phyloP scores from a whole-genome alignment of 73 alveolate species.

The Paramecium caudatum region DNA sequence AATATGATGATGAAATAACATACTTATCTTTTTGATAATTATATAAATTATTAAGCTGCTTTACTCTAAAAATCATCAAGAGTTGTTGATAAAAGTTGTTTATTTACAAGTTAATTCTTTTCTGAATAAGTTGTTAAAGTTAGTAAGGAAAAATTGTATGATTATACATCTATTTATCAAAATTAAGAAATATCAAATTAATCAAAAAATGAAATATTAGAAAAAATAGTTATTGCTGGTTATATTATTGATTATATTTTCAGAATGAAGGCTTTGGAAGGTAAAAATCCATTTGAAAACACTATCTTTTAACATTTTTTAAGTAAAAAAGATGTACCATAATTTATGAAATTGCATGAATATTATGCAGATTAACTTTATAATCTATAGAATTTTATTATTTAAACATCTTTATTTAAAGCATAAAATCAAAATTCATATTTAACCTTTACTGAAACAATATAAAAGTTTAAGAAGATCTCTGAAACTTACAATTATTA shows the following conservation, averaged over 20 bases:
- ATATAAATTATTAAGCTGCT: constrained; percentile 33
- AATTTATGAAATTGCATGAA: not conserved
- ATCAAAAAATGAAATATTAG: constrained; percentile 16
- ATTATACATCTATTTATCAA: not conserved
- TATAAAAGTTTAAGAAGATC: not conserved
- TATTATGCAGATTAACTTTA: constrained; percentile 35
- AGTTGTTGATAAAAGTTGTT: not conserved
- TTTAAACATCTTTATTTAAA: not conserved
- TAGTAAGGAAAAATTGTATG: not conserved
- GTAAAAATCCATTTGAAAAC: constrained; percentile 27
- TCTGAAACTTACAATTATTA: not conserved
- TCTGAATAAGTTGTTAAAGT: not conserved
- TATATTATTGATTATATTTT: constrained; percentile 8
- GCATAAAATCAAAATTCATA: not conserved
- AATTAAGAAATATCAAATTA: not conserved
- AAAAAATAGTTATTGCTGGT: constrained; percentile 30
- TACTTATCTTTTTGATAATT: not conserved
- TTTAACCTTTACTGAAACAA: not conserved
- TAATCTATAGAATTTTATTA: not conserved
- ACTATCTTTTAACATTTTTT: not conserved
- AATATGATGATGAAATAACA: not conserved
- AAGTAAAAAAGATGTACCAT: constrained; percentile 4
- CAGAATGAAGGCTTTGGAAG: not conserved
- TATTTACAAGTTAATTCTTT: constrained; percentile 20
- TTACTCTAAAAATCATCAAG: constrained; percentile 26